Evolutionary conservation across 345 rosid species (phyloP).

Genomic region (Nephelium lappaceum): DNA sequence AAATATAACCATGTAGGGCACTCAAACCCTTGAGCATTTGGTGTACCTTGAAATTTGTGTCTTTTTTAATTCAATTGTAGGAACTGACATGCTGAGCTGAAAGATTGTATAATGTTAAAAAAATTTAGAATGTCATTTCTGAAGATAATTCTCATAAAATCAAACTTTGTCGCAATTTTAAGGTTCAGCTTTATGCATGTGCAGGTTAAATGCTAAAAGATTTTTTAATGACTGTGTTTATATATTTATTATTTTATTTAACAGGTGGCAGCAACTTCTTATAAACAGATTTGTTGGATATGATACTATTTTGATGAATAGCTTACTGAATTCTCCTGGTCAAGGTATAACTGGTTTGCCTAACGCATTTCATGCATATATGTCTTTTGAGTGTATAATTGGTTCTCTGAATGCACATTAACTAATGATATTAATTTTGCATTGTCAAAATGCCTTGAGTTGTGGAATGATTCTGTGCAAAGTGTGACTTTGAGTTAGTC

Average conservation of each 20-base stretch:
- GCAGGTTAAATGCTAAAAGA: neutral
- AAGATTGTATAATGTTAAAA: neutral
- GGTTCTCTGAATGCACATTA: neutral
- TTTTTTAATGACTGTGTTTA: neutral
- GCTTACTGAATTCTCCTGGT: slow-evolving; percentile 82
- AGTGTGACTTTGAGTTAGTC: slow-evolving; percentile 14
- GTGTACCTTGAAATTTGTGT: neutral
- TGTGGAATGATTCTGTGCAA: neutral
- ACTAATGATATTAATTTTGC: neutral
- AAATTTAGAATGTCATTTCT: neutral
- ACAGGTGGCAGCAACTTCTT: slow-evolving; percentile 99
- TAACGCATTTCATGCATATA: slow-evolving; percentile 8
- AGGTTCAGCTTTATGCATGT: slow-evolving; percentile 1
- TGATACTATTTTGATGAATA: slow-evolving; percentile 98
- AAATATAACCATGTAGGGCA: neutral
- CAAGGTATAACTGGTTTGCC: slow-evolving; percentile 58
- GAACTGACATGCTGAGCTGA: neutral
- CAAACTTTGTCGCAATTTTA: neutral
- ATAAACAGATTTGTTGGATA: slow-evolving; percentile 98
- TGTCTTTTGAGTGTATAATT: too few relatives aligned
- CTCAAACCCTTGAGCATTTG: neutral
- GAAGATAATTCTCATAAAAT: slow-evolving; percentile 1
- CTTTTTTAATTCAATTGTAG: neutral
- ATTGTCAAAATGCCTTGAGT: slow-evolving; percentile 1
- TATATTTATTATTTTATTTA: slow-evolving; percentile 27